Conservation (phyloP, 805 yeast species). For the Candida takata region DNA sequence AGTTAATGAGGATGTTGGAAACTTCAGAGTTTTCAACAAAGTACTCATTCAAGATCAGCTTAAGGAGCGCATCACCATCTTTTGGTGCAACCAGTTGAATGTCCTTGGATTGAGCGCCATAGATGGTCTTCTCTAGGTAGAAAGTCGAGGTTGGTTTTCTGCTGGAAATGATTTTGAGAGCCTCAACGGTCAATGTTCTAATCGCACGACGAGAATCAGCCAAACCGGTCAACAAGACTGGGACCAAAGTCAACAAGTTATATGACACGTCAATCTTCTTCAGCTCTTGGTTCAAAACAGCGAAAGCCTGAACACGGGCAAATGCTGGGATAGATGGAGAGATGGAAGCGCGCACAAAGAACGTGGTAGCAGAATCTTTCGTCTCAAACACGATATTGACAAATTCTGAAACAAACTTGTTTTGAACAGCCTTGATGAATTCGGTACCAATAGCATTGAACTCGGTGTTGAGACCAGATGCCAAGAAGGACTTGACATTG, state of each 20-base stretch:
- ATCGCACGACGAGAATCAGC: slow-evolving; percentile 43
- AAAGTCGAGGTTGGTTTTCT: slow-evolving; percentile 32
- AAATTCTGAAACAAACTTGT: slow-evolving; percentile 19
- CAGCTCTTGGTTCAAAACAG: slow-evolving; percentile 29
- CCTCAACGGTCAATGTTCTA: slow-evolving; percentile 37
- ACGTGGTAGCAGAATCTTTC: slow-evolving; percentile 43
- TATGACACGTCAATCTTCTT: slow-evolving; percentile 30
- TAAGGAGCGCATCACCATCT: slow-evolving; percentile 47
- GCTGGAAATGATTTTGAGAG: slow-evolving; percentile 31
- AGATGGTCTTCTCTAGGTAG: slow-evolving; percentile 49
- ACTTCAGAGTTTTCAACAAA: slow-evolving; percentile 45
- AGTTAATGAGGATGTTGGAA: slow-evolving; percentile 31
- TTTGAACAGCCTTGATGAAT: slow-evolving; percentile 38
- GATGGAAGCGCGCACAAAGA: slow-evolving; percentile 48
- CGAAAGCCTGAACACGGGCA: slow-evolving; percentile 45
- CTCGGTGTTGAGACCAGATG: slow-evolving; percentile 27
- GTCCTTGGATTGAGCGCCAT: slow-evolving; percentile 41
- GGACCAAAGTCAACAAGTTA: slow-evolving; percentile 48
- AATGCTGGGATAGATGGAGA: slow-evolving; percentile 54
- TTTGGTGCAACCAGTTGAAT: slow-evolving; percentile 56
- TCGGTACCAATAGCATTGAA: slow-evolving; percentile 36
- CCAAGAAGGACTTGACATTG: slow-evolving; percentile 29
- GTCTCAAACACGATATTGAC: slow-evolving; percentile 31
- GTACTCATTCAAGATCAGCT: slow-evolving; percentile 36
- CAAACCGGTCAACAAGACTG: slow-evolving; percentile 49